A percentile compares a stretch with the other conserved stretches of the same genome.
Conservation (phyloP, 202 grass and related monocot species). For the Elaeis oleifera region DNA sequence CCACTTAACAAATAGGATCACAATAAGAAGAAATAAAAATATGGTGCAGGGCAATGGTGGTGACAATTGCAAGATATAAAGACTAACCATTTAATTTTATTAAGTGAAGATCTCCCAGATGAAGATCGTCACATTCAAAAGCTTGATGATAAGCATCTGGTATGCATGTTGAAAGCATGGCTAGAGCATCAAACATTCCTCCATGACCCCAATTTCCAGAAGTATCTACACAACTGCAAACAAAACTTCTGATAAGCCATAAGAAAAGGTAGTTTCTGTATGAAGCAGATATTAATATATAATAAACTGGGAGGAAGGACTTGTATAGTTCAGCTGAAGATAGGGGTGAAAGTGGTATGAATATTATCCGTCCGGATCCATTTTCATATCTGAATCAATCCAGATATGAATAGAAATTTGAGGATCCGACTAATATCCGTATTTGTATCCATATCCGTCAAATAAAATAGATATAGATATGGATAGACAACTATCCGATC, state of each 20-base stretch:
- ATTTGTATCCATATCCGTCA: too few relatives aligned
- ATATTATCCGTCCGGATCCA: too few relatives aligned
- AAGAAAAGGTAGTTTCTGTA: conserved; percentile 14
- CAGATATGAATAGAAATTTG: too few relatives aligned
- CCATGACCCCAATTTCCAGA: conserved; percentile 81
- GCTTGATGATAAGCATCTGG: conserved; percentile 78
- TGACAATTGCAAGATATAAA: conserved; percentile 12
- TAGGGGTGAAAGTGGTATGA: too few relatives aligned
- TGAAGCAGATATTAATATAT: neutral
- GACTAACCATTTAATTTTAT: conserved; percentile 63
- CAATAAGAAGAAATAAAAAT: neutral
- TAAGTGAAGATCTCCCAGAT: conserved; percentile 90
- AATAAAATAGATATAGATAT: too few relatives aligned
- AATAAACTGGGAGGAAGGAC: too few relatives aligned
- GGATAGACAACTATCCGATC: too few relatives aligned
- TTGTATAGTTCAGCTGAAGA: too few relatives aligned
- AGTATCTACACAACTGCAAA: conserved; percentile 74
- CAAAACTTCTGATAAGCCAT: conserved; percentile 12
- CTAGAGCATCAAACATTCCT: conserved; percentile 85
- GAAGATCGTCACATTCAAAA: conserved; percentile 76
- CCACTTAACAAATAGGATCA: neutral
- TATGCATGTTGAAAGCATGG: conserved; percentile 59
- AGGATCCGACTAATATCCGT: too few relatives aligned
- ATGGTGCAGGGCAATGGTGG: neutral
- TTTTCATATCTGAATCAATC: too few relatives aligned